Percentiles rank a stretch among this genome's conserved stretches.
phyloP scores from a whole-genome alignment of 306 rosid genomes.

The Prunus armeniaca region DNA sequence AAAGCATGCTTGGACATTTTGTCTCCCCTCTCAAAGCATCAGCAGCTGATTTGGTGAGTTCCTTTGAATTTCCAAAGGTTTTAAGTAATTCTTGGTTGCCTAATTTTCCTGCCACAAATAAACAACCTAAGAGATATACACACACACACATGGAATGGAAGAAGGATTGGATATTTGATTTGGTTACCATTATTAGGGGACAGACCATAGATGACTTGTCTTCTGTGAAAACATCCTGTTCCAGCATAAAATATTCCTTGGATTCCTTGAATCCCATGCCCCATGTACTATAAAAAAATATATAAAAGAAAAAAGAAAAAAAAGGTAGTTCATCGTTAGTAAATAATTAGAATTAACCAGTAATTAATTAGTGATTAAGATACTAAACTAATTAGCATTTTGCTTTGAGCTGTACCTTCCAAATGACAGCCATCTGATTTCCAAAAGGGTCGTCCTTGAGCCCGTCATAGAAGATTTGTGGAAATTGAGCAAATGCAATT shows the following conservation, averaged over 20 bases:
- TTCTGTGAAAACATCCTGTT: slow-evolving; percentile 58
- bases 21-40: slow-evolving; percentile 35
- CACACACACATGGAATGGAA: not conserved
- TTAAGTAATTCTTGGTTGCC: not conserved
- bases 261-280: slow-evolving; percentile 40
- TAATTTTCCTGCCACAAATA: slow-evolving; percentile 16
- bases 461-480: slow-evolving; percentile 47
- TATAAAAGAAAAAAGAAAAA: not conserved
- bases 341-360: too few relatives aligned
- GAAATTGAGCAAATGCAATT: slow-evolving; percentile 60
- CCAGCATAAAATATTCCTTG: slow-evolving; percentile 46
- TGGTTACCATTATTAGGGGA: slow-evolving; percentile 21
- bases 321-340: too few relatives aligned
- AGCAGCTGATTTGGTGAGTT: slow-evolving; percentile 33
- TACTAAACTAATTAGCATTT: not conserved
- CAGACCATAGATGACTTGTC: slow-evolving; percentile 62
- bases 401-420: slow-evolving; percentile 16
- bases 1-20: not conserved
- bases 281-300: slow-evolving; percentile 3
- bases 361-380: not conserved
- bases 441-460: slow-evolving; percentile 69
- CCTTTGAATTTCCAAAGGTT: slow-evolving; percentile 47
- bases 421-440: slow-evolving; percentile 32
- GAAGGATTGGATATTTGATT: too few relatives aligned
- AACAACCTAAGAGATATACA: not conserved